Percentiles rank a stretch among this genome's conserved stretches.
Evolutionary conservation across 441 rosid genomes (phyloP).

Genomic region (Euphorbia neoarborescens): DNA sequence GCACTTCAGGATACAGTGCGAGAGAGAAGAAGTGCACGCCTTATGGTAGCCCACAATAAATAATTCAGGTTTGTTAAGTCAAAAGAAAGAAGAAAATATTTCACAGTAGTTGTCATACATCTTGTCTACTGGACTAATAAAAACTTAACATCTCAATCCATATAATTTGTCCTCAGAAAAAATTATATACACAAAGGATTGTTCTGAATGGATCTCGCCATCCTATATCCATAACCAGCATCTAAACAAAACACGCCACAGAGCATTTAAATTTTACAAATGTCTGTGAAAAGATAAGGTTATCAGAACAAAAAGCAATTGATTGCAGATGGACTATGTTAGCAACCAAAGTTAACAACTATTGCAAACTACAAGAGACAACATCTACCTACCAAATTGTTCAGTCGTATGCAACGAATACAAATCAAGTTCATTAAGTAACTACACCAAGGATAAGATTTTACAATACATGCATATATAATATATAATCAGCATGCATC

Average conservation of each 20-base stretch:
- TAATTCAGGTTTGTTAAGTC: background rate
- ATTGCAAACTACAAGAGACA: background rate
- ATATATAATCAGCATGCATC: background rate
- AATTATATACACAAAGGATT: background rate
- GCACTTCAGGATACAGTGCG: background rate
- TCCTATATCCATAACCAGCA: background rate
- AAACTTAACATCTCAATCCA: too few relatives aligned
- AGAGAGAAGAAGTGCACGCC: background rate
- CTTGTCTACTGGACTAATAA: too few relatives aligned
- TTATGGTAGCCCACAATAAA: background rate
- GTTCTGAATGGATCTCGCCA: background rate
- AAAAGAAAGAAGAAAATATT: background rate
- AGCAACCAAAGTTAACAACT: background rate
- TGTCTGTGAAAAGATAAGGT: background rate
- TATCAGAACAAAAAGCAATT: background rate
- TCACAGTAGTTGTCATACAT: background rate
- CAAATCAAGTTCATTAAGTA: background rate
- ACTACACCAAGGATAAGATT: background rate
- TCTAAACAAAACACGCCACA: background rate
- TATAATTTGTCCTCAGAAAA: background rate
- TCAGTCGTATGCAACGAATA: background rate
- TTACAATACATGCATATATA: background rate
- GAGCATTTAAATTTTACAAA: background rate
- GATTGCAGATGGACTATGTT: conserved; percentile 4
- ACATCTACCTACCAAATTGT: background rate